Base-by-base conservation (phyloP, 2,329 filamentous ascomycete genomes). In the Claviceps paspali region DNA sequence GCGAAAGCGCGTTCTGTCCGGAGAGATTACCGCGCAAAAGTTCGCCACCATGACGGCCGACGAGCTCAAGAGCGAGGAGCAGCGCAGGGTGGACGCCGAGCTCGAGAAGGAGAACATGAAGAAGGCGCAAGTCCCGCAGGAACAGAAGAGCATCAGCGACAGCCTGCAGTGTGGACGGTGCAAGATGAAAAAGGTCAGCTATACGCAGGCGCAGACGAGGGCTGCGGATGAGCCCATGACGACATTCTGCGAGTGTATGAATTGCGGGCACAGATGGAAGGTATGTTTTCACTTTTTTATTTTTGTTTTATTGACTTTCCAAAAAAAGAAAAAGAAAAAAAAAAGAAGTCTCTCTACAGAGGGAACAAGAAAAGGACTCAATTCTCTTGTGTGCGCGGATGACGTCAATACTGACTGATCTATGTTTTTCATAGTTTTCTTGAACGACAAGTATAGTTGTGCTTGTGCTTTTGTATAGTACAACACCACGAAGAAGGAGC, bases 61-160 rank as follows among this genome's bases (percentile, higher is more conserved):
- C 38, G 88, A 96, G 57, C 74, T 98, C 55, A 92, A 92, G 65
- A 91, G 82, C 33, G 79, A 78, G 35, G 78, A 91, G 58, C 81
- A 83, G 60, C 76, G 78, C 43, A 76, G 75, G 49, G 73, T 79
- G 52, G 86, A 95, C 48, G 65, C 73, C 48, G 76, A 76, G 56
- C 70, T 94, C 35, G 71, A 86, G 55, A 76, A 82, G 61, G 85
- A 95, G 62, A 98, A 98, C 61, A 87, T 96, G 82, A 86, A 86
- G 65, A 85, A 88, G 60, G 85, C 91, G 1, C 92, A 96, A 77
- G 87, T 93, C 9, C 83, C 88, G 40, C 82, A 87, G 68, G 82
- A 77, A 14, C 81, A 94, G 62, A 91, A 86, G 70, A 87, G 81
- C 54, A 85, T 95, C 62, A 86, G 79, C 55, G 80, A 82, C 55